phyloP scores from a whole-genome alignment of 345 rosid genomes.

The Aquilaria sinensis region DNA sequence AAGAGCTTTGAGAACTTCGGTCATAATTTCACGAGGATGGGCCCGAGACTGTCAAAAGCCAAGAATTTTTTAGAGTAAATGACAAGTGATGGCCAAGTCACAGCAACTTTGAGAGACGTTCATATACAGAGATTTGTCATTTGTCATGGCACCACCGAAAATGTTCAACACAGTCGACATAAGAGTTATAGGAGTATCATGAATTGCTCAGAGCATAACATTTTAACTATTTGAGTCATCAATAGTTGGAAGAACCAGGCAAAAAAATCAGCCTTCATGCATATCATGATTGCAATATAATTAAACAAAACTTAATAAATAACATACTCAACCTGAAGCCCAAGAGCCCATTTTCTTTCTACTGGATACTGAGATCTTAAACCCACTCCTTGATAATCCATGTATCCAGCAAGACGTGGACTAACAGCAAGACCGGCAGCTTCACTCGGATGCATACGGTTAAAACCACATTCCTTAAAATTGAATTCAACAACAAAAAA shows the following conservation, averaged over 20 bases:
- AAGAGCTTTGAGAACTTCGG: constrained; percentile 68
- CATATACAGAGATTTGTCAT: too few species aligned
- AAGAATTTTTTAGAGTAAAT: too few species aligned
- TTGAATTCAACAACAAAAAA: background rate
- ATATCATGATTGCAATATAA: background rate
- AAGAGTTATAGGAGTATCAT: too few species aligned
- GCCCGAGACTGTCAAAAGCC: constrained; percentile 52
- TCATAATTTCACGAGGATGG: constrained; percentile 83
- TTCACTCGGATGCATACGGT: constrained; percentile 57
- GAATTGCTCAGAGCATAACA: too few species aligned
- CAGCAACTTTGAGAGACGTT: too few species aligned
- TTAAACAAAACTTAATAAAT: background rate
- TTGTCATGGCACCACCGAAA: too few species aligned
- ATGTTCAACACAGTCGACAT: too few species aligned
- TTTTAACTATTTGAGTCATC: too few species aligned
- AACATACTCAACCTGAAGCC: constrained; percentile 66
- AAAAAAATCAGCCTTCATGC: too few species aligned
- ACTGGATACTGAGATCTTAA: constrained; percentile 48
- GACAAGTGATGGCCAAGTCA: too few species aligned
- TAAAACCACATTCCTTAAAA: constrained; percentile 63
- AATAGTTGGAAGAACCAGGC: too few species aligned
- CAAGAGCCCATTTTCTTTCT: constrained; percentile 92
- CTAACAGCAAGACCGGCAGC: constrained; percentile 47
- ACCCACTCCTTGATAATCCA: constrained; percentile 72
- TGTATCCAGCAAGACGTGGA: constrained; percentile 55